phyloP scores from a whole-genome alignment of 148 eudicot species.

The Persicaria tinctoria region DNA sequence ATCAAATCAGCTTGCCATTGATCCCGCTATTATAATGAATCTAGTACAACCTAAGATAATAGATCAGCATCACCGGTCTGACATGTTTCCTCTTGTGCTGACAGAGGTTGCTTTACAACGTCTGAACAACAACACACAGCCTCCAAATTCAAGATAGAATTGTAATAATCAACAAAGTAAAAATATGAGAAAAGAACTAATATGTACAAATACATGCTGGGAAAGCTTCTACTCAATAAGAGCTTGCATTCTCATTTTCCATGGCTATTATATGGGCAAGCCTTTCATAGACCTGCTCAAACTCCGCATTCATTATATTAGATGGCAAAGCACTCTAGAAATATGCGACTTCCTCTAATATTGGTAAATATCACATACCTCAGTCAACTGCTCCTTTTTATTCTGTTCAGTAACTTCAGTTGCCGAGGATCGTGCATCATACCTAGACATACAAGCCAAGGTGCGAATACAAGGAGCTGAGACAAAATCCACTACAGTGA shows the following conservation, averaged over 20 bases:
- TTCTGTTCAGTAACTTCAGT: slow-evolving; percentile 19
- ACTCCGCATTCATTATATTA: not conserved
- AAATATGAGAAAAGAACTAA: too few relatives aligned
- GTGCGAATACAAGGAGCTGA: not conserved
- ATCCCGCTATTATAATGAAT: too few relatives aligned
- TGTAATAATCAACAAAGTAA: too few relatives aligned
- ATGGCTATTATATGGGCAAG: slow-evolving; percentile 54
- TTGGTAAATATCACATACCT: slow-evolving; percentile 27
- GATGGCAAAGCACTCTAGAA: not conserved
- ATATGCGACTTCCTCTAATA: not conserved
- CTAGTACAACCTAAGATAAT: too few relatives aligned
- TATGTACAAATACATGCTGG: too few relatives aligned
- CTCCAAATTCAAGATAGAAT: too few relatives aligned
- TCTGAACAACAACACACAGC: too few relatives aligned
- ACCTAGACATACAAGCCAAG: slow-evolving; percentile 38
- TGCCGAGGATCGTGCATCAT: slow-evolving; percentile 37
- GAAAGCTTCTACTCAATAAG: too few relatives aligned
- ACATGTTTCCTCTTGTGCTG: too few relatives aligned
- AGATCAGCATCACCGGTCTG: too few relatives aligned
- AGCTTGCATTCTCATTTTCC: slow-evolving; percentile 62
- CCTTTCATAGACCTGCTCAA: slow-evolving; percentile 57
- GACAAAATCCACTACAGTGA: not conserved
- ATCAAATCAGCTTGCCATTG: too few relatives aligned
- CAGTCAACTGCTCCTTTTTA: slow-evolving; percentile 46
- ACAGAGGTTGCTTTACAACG: too few relatives aligned